These are phyloP conservation scores for Teunomyces stri DNA, from an alignment of 805 yeast species.

Conservation along the genomic window DNA sequence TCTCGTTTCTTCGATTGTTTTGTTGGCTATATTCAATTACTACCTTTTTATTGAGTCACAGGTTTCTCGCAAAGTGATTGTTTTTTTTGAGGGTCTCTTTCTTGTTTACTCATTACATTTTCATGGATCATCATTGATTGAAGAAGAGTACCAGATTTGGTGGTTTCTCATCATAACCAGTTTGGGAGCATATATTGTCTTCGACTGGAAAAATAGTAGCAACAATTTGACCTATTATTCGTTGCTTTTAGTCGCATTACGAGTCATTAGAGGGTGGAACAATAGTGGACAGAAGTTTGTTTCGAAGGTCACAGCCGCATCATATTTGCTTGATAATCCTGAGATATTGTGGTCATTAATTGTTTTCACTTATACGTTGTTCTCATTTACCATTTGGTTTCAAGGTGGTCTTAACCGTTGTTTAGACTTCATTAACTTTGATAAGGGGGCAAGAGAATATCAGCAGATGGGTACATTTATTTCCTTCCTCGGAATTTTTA, in stretches of 20 bases:
- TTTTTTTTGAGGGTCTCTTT: slow-evolving; percentile 34
- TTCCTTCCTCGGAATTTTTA: slow-evolving; percentile 46
- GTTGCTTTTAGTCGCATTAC: slow-evolving; percentile 33
- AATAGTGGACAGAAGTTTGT: slow-evolving; percentile 84
- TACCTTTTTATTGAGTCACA: slow-evolving; percentile 3
- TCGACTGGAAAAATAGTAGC: neutral
- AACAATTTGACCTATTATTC: neutral
- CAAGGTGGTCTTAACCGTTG: slow-evolving; percentile 27
- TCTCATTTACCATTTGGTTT: slow-evolving; percentile 16
- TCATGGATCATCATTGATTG: slow-evolving; percentile 74
- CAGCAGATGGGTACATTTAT: slow-evolving; percentile 25
- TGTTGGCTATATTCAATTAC: slow-evolving; percentile 8
- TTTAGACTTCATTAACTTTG: slow-evolving; percentile 11
- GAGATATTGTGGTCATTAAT: slow-evolving; percentile 49
- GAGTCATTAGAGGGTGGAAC: slow-evolving; percentile 80
- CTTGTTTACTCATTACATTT: slow-evolving; percentile 62
- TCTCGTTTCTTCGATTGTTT: slow-evolving; percentile 25
- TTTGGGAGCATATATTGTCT: slow-evolving; percentile 8
- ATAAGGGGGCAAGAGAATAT: slow-evolving; percentile 6
- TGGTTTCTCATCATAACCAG: slow-evolving; percentile 49
- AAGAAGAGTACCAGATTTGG: slow-evolving; percentile 97
- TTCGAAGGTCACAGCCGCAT: slow-evolving; percentile 36
- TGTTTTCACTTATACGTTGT: slow-evolving; percentile 33
- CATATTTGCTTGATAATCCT: slow-evolving; percentile 24
- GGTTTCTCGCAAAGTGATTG: neutral